Percentiles rank a stretch among this genome's conserved stretches.
Conservation (phyloP, 2,329 filamentous ascomycete species). For the Nemania diffusa region DNA sequence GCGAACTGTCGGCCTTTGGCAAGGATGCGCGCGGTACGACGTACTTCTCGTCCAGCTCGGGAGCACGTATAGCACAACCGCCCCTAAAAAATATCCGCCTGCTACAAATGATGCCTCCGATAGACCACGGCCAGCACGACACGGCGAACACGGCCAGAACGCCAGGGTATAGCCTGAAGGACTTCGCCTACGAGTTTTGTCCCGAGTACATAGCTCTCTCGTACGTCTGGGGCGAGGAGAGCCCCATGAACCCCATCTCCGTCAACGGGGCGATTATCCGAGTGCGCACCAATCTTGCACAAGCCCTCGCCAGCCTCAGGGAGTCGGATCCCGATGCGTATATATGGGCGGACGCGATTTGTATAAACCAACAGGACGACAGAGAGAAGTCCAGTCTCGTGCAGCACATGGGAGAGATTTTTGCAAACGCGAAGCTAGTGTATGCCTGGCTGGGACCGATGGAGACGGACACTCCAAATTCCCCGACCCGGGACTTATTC, state of each 20-base stretch:
- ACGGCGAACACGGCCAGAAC: background rate
- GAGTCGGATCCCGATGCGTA: slow-evolving; percentile 10
- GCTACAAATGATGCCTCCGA: background rate
- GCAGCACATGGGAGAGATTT: slow-evolving; percentile 29
- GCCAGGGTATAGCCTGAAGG: background rate
- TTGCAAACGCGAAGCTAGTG: slow-evolving; percentile 17
- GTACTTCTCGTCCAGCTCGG: background rate
- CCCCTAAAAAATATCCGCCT: slow-evolving; percentile 14
- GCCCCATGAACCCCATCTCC: slow-evolving; percentile 1
- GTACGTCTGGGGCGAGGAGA: slow-evolving; percentile 29
- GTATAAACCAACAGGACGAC: slow-evolving; percentile 28
- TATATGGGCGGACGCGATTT: slow-evolving; percentile 29
- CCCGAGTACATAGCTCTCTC: slow-evolving; percentile 27
- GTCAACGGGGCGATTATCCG: slow-evolving; percentile 17
- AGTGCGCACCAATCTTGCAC: slow-evolving; percentile 16
- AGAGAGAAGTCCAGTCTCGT: slow-evolving; percentile 28
- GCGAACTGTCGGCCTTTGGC: background rate
- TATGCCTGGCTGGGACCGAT: slow-evolving; percentile 30
- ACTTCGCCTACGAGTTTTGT: slow-evolving; percentile 5
- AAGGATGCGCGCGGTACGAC: background rate
- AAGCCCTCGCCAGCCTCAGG: slow-evolving; percentile 17
- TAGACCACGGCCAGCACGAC: background rate
- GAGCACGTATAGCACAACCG: background rate
- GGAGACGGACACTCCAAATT: background rate
- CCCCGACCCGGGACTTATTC: slow-evolving; percentile 12